Base-by-base conservation (phyloP, 371 early-diverging fungal genomes). In the Mucor mucedo region DNA sequence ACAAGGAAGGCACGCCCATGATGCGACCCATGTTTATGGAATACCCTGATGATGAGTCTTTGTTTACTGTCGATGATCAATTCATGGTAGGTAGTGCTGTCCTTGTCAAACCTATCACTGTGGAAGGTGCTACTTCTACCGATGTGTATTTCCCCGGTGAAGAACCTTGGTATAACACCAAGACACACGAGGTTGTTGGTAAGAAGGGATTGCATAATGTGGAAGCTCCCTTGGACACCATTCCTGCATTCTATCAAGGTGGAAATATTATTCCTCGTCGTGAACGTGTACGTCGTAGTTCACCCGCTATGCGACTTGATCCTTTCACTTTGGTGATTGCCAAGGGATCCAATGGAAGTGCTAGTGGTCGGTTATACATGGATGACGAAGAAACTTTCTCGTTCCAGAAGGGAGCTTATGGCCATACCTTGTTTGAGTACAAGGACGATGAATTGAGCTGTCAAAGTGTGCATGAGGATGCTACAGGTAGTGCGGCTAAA, bases 291-390 rank as follows among this genome's bases (percentile, higher is more conserved):
- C 91, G 99, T 53, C 88, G 96, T 30, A 89, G 94, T 29, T 92
- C 96, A 2, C 63, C 82, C 21, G 82, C 92, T 6, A 92, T 92
- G 92, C 75, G 77, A 39, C 74, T 79, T 40, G 99, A 98, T 72
- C 98, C 99, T 0, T 92, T 93, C 70, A 98, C 98, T 5, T 77
- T 98, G 27, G 73, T 94, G 49, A 79, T 98, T 48, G 94, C 93
- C 3, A 68, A 95, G 49, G 87, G 91, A 63, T 71, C 70, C 39
- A 62, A 81, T 80, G 90, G 89, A 8, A 63, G 81, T 29, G 94
- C 97, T 3, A 54, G 69, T 9, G 98, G 98, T 29, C 52, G 67
- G 16, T 70, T 98, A 30, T 97, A 97, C 62, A 59, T 92, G 58
- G 98, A 98, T 71, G 98, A 98, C 68, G 97, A 96, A n/a, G 87